Conservation (phyloP, 257 asterid species). For the Ilex aquifolium region DNA sequence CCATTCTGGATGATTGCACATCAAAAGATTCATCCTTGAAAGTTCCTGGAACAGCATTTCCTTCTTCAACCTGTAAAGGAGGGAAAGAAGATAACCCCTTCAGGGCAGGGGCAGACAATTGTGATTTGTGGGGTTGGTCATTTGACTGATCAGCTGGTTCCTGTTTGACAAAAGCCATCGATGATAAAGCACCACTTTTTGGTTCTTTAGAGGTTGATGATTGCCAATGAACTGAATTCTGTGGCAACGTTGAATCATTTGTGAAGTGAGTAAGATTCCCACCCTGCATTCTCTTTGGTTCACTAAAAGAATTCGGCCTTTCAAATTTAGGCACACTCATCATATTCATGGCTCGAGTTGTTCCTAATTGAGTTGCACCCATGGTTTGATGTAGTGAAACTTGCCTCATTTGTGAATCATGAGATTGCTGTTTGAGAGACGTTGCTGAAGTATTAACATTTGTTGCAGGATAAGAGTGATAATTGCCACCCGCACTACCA, state of each 20-base stretch:
- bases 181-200: constrained; percentile 35
- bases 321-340: constrained; percentile 50
- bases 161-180: constrained; percentile 54
- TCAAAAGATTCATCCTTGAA: constrained; percentile 61
- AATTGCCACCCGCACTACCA: constrained; percentile 50
- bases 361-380: constrained; percentile 39
- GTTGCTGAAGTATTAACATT: constrained; percentile 39
- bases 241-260: constrained; percentile 36
- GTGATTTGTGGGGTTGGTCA: constrained; percentile 49
- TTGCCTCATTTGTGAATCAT: constrained; percentile 67
- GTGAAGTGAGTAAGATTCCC: constrained; percentile 33
- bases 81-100: constrained; percentile 48
- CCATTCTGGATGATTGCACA: constrained; percentile 55
- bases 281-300: constrained; percentile 43
- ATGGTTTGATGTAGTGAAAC: constrained; percentile 52
- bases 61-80: constrained; percentile 42
- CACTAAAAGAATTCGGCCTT: constrained; percentile 43
- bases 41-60: constrained; percentile 40
- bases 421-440: constrained; percentile 49
- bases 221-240: constrained; percentile 40
- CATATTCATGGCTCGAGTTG: constrained; percentile 45
- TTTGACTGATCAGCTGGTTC: constrained; percentile 68
- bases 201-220: constrained; percentile 36
- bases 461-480: constrained; percentile 47
- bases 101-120: constrained; percentile 40